A percentile compares a stretch with the other conserved stretches of the same genome.
phyloP scores from a whole-genome alignment of 768 basidiomycete species.

The Trametes maxima region DNA sequence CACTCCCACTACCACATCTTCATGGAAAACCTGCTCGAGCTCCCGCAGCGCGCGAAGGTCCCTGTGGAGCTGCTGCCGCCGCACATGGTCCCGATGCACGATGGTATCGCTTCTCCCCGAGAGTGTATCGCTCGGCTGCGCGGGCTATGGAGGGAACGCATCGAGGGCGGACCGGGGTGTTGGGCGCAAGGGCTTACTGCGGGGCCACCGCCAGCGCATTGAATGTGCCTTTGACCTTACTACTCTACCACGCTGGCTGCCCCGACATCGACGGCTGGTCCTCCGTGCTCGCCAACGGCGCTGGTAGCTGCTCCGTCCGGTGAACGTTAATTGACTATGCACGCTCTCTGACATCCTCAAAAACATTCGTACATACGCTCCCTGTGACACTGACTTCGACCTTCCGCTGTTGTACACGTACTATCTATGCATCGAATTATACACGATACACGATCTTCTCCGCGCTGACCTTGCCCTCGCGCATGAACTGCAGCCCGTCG shows the following conservation, averaged over 20 bases:
- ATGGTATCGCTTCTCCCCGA: slow-evolving; percentile 3
- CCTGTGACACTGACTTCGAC: too few relatives aligned
- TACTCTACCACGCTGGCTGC: neutral
- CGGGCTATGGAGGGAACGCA: slow-evolving; percentile 11
- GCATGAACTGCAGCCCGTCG: slow-evolving; percentile 33
- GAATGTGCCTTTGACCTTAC: neutral
- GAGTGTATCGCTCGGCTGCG: slow-evolving; percentile 3
- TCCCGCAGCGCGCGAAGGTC: slow-evolving; percentile 2
- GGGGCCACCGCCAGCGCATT: neutral
- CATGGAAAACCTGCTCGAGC: neutral
- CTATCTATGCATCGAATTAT: neutral
- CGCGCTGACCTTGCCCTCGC: slow-evolving; percentile 34
- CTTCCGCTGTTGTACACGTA: too few relatives aligned
- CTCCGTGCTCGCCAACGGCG: too few relatives aligned
- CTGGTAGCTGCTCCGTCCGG: too few relatives aligned
- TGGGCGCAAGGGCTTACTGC: neutral
- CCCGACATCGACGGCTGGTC: too few relatives aligned
- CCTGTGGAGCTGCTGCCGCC: slow-evolving; percentile 11
- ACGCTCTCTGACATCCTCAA: too few relatives aligned
- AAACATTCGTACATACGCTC: too few relatives aligned
- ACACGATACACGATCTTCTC: slow-evolving; percentile 34
- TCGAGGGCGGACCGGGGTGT: slow-evolving; percentile 15
- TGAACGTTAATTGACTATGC: too few relatives aligned
- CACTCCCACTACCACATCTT: slow-evolving; percentile 4
- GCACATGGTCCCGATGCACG: neutral